phyloP scores from a whole-genome alignment of 306 rosid species.

The Medicago ruthenica region DNA sequence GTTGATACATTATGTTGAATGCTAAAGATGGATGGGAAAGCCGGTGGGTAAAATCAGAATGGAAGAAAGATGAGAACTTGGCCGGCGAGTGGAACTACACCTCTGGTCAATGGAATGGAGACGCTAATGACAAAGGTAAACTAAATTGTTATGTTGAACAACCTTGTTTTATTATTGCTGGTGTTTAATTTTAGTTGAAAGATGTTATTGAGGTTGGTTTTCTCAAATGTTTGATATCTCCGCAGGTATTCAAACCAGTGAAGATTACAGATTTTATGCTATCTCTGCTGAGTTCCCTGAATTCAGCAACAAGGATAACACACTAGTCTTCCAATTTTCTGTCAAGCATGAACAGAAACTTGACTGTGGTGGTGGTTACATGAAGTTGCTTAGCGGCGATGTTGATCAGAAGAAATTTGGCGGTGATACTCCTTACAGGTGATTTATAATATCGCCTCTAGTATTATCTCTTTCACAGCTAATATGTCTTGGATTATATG shows the following conservation, averaged over 20 bases:
- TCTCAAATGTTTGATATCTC: slow-evolving; percentile 41
- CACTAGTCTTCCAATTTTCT: slow-evolving; percentile 88
- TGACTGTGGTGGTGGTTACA: slow-evolving; percentile 99
- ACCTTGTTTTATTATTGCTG: background rate
- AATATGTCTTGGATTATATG: background rate
- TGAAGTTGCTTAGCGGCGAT: slow-evolving; percentile 88
- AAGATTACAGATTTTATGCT: slow-evolving; percentile 93
- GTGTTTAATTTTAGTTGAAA: slow-evolving; percentile 15
- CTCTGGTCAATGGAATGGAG: slow-evolving; percentile 94
- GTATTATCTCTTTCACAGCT: background rate
- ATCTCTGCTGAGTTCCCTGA: slow-evolving; percentile 96
- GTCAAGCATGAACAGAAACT: slow-evolving; percentile 99
- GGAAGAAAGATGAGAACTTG: slow-evolving; percentile 85
- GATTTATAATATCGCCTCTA: slow-evolving; percentile 24
- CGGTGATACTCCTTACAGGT: slow-evolving; percentile 98
- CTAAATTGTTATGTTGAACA: slow-evolving; percentile 14
- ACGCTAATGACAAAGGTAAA: slow-evolving; percentile 81
- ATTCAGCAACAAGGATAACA: slow-evolving; percentile 91
- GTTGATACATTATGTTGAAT: slow-evolving; percentile 34
- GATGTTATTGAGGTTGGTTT: background rate
- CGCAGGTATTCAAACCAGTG: slow-evolving; percentile 96
- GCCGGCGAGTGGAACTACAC: slow-evolving; percentile 99
- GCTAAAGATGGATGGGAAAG: slow-evolving; percentile 88
- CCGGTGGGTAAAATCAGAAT: slow-evolving; percentile 92
- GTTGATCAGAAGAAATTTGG: slow-evolving; percentile 98